Conservation (phyloP, 495 filamentous ascomycete species). For the Cudoniella acicularis region DNA sequence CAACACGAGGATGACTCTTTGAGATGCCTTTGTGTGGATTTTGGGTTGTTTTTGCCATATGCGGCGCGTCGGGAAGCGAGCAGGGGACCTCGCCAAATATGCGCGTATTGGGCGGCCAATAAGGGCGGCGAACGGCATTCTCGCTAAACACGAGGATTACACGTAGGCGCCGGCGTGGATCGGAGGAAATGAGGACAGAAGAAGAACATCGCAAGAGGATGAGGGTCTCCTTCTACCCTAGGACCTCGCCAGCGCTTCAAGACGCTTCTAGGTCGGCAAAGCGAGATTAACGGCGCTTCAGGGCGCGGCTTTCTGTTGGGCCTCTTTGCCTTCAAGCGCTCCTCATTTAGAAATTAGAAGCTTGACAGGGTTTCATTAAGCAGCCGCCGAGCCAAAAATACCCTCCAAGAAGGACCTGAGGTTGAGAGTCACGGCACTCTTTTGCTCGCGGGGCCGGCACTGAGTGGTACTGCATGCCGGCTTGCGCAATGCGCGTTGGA, state of each 20-base stretch:
- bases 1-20: constrained; percentile 18
- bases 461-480: background rate
- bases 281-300: constrained; percentile 21
- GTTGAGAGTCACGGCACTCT: background rate
- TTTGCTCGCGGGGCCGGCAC: background rate
- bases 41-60: constrained; percentile 14
- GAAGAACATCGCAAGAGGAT: background rate
- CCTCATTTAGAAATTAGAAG: constrained; percentile 11
- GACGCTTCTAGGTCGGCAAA: constrained; percentile 26
- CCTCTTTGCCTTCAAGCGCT: background rate
- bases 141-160: constrained; percentile 21
- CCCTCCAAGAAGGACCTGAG: background rate
- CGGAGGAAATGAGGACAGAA: background rate
- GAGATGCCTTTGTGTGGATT: constrained; percentile 3
- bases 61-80: constrained; percentile 21
- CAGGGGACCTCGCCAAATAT: constrained; percentile 1
- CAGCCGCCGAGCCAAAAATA: constrained; percentile 19
- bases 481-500: background rate
- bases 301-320: constrained; percentile 19
- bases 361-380: constrained; percentile 22
- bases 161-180: constrained; percentile 17
- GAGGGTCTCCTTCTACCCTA: background rate
- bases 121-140: background rate
- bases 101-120: constrained; percentile 22
- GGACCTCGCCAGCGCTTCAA: constrained; percentile 9